A percentile compares a stretch with the other conserved stretches of the same genome.
phyloP scores from a whole-genome alignment of 345 rosid genomes.

The Mangifera indica region DNA sequence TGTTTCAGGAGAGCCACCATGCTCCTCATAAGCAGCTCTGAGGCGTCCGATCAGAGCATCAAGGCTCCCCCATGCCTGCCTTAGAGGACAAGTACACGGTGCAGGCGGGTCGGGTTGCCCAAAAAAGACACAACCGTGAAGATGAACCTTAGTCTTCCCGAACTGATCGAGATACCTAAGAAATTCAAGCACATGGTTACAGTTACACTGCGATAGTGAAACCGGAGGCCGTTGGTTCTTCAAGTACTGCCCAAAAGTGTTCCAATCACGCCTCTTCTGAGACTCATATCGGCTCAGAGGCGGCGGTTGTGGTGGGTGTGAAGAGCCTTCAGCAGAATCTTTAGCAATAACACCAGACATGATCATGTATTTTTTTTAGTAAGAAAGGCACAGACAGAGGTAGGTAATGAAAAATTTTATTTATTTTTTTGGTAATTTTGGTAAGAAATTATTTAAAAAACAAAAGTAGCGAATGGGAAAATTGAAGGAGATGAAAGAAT shows the following conservation, averaged over 20 bases:
- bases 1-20: constrained; percentile 61
- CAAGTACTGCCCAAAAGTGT: constrained; percentile 79
- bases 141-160: constrained; percentile 82
- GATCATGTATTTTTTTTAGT: constrained; percentile 18
- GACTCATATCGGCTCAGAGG: constrained; percentile 82
- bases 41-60: constrained; percentile 86
- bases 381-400: background rate
- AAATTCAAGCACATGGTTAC: constrained; percentile 70
- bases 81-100: constrained; percentile 73
- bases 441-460: constrained; percentile 20
- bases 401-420: constrained; percentile 1
- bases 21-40: constrained; percentile 81
- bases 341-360: constrained; percentile 31
- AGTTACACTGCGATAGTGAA: constrained; percentile 48
- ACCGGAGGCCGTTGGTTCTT: constrained; percentile 72
- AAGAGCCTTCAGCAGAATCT: constrained; percentile 43
- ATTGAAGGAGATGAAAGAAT: constrained; percentile 17
- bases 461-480: constrained; percentile 3
- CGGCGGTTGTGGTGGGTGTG: constrained; percentile 30
- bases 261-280: constrained; percentile 85
- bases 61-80: constrained; percentile 93
- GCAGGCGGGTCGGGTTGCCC: constrained; percentile 89
- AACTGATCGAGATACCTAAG: constrained; percentile 78
- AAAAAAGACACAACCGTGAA: constrained; percentile 65
- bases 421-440: constrained; percentile 16